These are phyloP conservation scores for Phytophthora tubulina DNA, from an alignment of 352 stramenopile species.

Conservation along the genomic window DNA sequence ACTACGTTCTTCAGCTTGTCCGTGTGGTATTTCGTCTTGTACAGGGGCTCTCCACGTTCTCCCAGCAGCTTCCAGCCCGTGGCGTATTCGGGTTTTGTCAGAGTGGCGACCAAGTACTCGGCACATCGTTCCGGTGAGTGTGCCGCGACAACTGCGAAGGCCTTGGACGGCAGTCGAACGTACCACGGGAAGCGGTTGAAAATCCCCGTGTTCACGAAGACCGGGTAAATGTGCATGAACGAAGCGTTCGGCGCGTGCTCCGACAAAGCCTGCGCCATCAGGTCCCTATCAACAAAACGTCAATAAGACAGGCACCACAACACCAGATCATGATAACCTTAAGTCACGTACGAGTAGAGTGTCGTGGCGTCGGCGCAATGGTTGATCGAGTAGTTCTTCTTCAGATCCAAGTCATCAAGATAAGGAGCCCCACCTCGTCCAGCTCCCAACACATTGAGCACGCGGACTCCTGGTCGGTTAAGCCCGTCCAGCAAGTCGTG, in stretches of 20 bases:
- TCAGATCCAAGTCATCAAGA: slow-evolving; percentile 43
- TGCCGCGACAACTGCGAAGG: slow-evolving; percentile 32
- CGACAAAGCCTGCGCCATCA: slow-evolving; percentile 43
- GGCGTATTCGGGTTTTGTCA: slow-evolving; percentile 36
- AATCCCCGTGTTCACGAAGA: slow-evolving; percentile 41
- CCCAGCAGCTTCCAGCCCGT: slow-evolving; percentile 39
- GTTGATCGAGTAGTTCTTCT: slow-evolving; percentile 39
- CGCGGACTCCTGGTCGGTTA: slow-evolving; percentile 34
- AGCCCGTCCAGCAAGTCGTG: slow-evolving; percentile 34
- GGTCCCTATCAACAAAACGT: slow-evolving; percentile 23
- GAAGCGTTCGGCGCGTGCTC: slow-evolving; percentile 38
- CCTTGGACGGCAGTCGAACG: slow-evolving; percentile 29
- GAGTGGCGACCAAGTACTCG: slow-evolving; percentile 32
- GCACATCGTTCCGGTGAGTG: slow-evolving; percentile 38
- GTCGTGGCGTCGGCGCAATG: slow-evolving; percentile 38
- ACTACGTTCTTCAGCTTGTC: slow-evolving; percentile 38
- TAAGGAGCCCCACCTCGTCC: slow-evolving; percentile 35
- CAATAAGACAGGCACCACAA: neutral
- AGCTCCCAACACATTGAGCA: slow-evolving; percentile 42
- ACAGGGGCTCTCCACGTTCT: slow-evolving; percentile 22
- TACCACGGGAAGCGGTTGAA: slow-evolving; percentile 41
- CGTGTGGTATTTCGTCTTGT: slow-evolving; percentile 42
- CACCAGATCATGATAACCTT: neutral
- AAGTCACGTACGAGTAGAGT: slow-evolving; percentile 41
- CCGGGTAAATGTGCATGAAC: slow-evolving; percentile 48